These are phyloP conservation scores for grape (Vitis vinifera) DNA, from an alignment of 164 flowering plant genomes.

Conservation along the genomic window ASM3070453v1 NC_081821.1:1863001-1863500, in stretches of 20 bases:
- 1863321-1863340: background rate
- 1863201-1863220: too few relatives aligned
- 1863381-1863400: background rate
- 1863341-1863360: background rate
- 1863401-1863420: background rate
- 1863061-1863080: too few relatives aligned
- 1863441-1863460: background rate
- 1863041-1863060: conserved; percentile 34
- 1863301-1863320: background rate
- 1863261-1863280: background rate
- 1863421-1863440: background rate
- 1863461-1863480: background rate
- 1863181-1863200: too few relatives aligned
- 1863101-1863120: too few relatives aligned
- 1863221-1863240: background rate
- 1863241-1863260: background rate
- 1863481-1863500: background rate
- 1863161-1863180: too few relatives aligned
- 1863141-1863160: too few relatives aligned
- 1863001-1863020: background rate
- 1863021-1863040: conserved; percentile 14
- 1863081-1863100: too few relatives aligned
- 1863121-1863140: too few relatives aligned
- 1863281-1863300: background rate
- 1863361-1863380: background rate